A percentile compares a stretch with the other conserved stretches of the same genome.
Evolutionary conservation across 441 rosid genomes (phyloP).

Genomic region (Isatis lusitanica): DNA sequence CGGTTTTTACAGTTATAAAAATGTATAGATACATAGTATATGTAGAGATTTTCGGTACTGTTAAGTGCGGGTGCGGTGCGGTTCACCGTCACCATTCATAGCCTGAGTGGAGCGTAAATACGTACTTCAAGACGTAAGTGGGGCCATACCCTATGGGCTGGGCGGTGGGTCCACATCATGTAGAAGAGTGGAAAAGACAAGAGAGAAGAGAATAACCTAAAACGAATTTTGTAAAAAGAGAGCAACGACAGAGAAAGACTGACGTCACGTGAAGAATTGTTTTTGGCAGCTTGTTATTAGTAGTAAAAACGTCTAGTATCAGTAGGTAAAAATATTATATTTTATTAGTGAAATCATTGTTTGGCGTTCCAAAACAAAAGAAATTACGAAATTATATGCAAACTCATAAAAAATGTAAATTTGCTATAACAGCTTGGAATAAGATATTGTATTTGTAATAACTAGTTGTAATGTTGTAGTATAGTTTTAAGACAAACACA

Average conservation of each 20-base stretch:
- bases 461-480: too few relatives aligned
- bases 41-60: too few relatives aligned
- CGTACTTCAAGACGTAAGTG: slow-evolving; percentile 3
- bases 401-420: background rate
- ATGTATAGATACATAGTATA: too few relatives aligned
- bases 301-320: too few relatives aligned
- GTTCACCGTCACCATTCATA: too few relatives aligned
- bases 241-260: background rate
- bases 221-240: background rate
- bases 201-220: slow-evolving; percentile 2
- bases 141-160: background rate
- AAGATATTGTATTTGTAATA: too few relatives aligned
- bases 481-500: background rate
- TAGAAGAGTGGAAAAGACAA: slow-evolving; percentile 1
- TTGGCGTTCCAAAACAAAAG: background rate
- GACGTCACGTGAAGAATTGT: background rate
- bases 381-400: background rate
- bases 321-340: too few relatives aligned
- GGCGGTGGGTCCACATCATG: slow-evolving; percentile 18
- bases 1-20: too few relatives aligned
- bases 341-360: background rate
- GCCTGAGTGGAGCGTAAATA: slow-evolving; percentile 5
- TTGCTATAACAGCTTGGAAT: background rate
- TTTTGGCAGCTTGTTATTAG: background rate
- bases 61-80: too few relatives aligned